These are phyloP conservation scores for Yarrowia divulgata DNA, from an alignment of 805 yeast species.

Conservation along the genomic window DNA sequence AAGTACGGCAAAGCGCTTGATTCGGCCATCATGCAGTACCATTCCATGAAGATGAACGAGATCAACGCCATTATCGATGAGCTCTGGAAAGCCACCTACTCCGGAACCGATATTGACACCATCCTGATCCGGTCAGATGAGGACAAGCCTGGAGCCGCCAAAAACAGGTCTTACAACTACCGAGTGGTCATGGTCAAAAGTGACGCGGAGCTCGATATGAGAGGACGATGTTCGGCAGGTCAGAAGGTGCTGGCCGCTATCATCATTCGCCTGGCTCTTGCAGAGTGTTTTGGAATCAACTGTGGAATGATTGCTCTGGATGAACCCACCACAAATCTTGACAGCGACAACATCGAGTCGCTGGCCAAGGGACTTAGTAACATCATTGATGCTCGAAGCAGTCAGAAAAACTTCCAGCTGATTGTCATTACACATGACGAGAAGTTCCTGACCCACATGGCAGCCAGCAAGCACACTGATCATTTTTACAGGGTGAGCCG, in stretches of 20 bases:
- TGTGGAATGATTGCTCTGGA: conserved; percentile 97
- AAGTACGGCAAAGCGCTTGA: conserved; percentile 87
- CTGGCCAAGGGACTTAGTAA: conserved; percentile 79
- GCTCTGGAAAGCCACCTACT: conserved; percentile 91
- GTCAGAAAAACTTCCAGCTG: conserved; percentile 88
- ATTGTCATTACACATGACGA: conserved; percentile 98
- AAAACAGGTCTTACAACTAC: conserved; percentile 79
- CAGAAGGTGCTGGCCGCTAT: conserved; percentile 94
- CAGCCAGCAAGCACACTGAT: conserved; percentile 84
- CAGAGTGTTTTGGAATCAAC: conserved; percentile 93
- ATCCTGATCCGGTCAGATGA: conserved; percentile 81
- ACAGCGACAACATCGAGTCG: conserved; percentile 85
- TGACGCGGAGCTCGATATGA: conserved; percentile 92
- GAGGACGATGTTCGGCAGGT: conserved; percentile 98
- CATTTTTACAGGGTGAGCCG: conserved; percentile 83
- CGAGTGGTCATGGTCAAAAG: conserved; percentile 95
- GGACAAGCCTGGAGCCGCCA: conserved; percentile 49
- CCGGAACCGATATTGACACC: conserved; percentile 94
- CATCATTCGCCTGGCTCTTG: conserved; percentile 85
- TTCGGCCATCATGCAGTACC: conserved; percentile 91
- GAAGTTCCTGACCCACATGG: conserved; percentile 81
- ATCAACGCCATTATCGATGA: conserved; percentile 88
- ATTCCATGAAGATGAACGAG: conserved; percentile 88
- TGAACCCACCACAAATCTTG: conserved; percentile 97
- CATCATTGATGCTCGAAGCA: conserved; percentile 75